A percentile compares a stretch with the other conserved stretches of the same genome.
These are phyloP conservation scores for Ceratopteris richardii DNA, from an alignment of 75 land plant genomes.

Conservation along the genomic window DNA sequence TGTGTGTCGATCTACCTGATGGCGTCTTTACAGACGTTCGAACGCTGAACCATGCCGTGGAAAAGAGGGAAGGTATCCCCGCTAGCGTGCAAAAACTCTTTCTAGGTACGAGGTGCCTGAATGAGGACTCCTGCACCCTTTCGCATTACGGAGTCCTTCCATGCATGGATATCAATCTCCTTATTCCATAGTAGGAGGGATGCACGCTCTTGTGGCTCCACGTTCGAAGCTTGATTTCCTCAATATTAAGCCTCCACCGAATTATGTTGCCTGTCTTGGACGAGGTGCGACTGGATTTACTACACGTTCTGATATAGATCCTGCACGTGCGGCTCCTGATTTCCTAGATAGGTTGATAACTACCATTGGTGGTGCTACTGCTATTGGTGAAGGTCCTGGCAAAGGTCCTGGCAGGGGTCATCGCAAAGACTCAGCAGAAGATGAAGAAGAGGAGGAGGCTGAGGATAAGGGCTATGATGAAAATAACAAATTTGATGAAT, in stretches of 20 bases:
- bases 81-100: conserved; percentile 24
- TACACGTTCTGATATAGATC: conserved; percentile 35
- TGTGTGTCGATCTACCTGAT: conserved; percentile 24
- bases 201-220: conserved; percentile 46
- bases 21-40: conserved; percentile 15
- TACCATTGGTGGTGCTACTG: conserved; percentile 27
- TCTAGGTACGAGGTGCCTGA: conserved; percentile 13
- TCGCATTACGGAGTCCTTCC: conserved; percentile 25
- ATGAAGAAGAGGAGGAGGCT: no score
- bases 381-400: no score
- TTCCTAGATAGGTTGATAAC: conserved; percentile 29
- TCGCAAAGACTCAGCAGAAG: no score
- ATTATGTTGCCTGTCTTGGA: conserved; percentile 32
- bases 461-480: no score
- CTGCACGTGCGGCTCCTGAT: conserved; percentile 32
- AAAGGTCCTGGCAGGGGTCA: no score
- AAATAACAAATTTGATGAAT: no score
- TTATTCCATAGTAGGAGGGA: conserved; percentile 47
- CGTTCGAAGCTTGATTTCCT: not conserved
- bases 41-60: conserved; percentile 33
- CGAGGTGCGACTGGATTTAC: conserved; percentile 34
- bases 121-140: conserved; percentile 7
- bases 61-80: conserved; percentile 27
- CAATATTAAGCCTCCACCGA: conserved; percentile 28
- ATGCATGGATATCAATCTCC: conserved; percentile 34